Base-by-base conservation (phyloP, 1,284 basidiomycete species). In the Cutaneotrichosporon arboriforme region DNA sequence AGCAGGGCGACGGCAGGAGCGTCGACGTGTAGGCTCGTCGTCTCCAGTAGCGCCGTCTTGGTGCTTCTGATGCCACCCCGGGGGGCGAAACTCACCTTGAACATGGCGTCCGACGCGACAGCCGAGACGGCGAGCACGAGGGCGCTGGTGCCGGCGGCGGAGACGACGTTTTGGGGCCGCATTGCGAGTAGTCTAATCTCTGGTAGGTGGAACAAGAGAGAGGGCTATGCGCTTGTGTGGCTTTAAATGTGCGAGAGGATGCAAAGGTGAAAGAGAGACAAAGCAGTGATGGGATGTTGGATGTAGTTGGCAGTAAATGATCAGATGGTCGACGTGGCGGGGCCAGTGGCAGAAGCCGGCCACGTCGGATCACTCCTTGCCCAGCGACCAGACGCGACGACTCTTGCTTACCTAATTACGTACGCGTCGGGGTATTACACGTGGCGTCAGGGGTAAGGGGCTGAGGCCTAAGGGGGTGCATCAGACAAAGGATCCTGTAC, bases 91-190 rank as follows among this genome's bases (percentile, higher is more conserved):
- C 64, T 47, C 47, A 73, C 73, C 59, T 70, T 59, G 60, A 75
- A 75, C 18, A 56, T 57, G 42, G 58, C 59, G 55, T 70, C 65
- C 13, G 68, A 67, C 4, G 66, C 68, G 35, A 51, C 51, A 12
- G 59, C 64, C 14, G 63, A 55, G 26, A 64, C 73, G 23, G 68
- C 68, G 45, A 71, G 60, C 43, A 72, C 42, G 43, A 72, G 56
- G 23, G 69, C 70, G 43, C 67, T 61, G 17, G 73, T 67, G 47
- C 69, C 68, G 37, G 69, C 72, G 21, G 65, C 68, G 36, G 63
- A 57, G 46, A 69, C 69, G 35, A 72, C 67, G 62, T 65, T 65
- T 57, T 73, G 69, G 42, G 71, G 60, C 55, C 65, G 61, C 73
- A 74, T 74, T 53, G 46, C 39, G 41, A 33, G 17, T 40, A 21